Conservation (phyloP, 371 early-diverging fungal genomes). For the Circinella umbellata region DNA sequence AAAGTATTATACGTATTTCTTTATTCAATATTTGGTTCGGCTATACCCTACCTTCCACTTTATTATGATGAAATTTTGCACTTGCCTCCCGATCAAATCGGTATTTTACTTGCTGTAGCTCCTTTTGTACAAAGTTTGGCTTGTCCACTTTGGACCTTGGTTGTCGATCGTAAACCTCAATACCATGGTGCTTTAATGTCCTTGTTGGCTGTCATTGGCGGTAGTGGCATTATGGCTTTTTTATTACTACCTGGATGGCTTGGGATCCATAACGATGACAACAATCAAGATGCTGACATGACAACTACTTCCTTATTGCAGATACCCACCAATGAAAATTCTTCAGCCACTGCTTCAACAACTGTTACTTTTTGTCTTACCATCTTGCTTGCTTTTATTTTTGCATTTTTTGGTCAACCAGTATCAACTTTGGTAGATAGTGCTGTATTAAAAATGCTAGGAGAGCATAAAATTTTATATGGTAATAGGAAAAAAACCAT, state of each 20-base stretch:
- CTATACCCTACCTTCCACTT: conserved; percentile 42
- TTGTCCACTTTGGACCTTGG: conserved; percentile 47
- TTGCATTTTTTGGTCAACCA: conserved; percentile 51
- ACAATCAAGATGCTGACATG: too few relatives aligned
- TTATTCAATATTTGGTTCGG: conserved; percentile 42
- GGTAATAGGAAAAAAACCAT: too few relatives aligned
- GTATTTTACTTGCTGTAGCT: conserved; percentile 44
- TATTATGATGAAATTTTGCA: conserved; percentile 41
- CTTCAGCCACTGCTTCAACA: not conserved
- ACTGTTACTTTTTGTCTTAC: conserved; percentile 22
- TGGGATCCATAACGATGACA: too few relatives aligned
- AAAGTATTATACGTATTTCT: conserved; percentile 42
- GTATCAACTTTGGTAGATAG: conserved; percentile 42
- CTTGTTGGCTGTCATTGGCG: conserved; percentile 37
- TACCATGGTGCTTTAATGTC: conserved; percentile 46
- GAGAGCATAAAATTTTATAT: conserved; percentile 47
- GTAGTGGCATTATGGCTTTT: conserved; percentile 30
- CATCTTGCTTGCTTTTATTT: conserved; percentile 30
- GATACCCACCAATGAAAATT: too few relatives aligned
- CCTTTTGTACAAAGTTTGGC: conserved; percentile 45
- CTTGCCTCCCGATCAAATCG: conserved; percentile 43
- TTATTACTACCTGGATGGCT: conserved; percentile 34
- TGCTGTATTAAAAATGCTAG: conserved; percentile 48
- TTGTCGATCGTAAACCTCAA: conserved; percentile 38
- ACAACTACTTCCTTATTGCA: too few relatives aligned